Conservation (phyloP, 768 basidiomycete genomes). For the Xerocomellus chrysenteron region DNA sequence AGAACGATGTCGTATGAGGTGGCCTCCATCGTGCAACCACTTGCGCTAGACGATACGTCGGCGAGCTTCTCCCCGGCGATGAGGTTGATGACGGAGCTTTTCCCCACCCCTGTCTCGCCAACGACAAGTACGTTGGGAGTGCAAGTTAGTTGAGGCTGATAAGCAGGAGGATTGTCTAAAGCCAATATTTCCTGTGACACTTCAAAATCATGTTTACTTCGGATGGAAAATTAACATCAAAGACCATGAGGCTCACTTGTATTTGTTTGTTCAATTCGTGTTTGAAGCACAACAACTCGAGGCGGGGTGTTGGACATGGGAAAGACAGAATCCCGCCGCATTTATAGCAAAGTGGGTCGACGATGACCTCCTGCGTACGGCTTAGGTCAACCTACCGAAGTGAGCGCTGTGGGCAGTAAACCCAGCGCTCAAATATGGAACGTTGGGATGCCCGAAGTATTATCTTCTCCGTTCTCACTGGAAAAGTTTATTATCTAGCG, state of each 20-base stretch:
- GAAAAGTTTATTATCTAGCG: conserved; percentile 1
- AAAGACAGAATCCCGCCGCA: not conserved
- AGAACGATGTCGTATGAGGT: conserved; percentile 25
- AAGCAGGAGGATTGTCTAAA: conserved; percentile 3
- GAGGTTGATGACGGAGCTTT: conserved; percentile 44
- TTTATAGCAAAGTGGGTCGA: conserved; percentile 10
- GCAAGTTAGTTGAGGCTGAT: conserved; percentile 5
- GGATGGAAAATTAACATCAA: not conserved
- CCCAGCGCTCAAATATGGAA: not conserved
- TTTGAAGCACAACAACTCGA: not conserved
- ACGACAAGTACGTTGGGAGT: conserved; percentile 38
- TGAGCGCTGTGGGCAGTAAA: not conserved
- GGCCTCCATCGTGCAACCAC: conserved; percentile 36
- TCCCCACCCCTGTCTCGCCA: conserved; percentile 32
- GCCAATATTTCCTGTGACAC: not conserved
- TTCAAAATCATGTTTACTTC: not conserved
- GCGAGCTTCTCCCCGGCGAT: conserved; percentile 30
- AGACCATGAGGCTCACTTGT: conserved; percentile 8
- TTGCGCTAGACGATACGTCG: conserved; percentile 25
- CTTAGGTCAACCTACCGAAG: not conserved
- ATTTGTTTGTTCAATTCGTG: not conserved
- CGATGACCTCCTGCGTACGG: not conserved
- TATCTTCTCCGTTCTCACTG: not conserved
- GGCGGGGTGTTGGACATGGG: not conserved
- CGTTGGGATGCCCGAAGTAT: not conserved